Percentiles rank a stretch among this genome's conserved stretches.
phyloP scores from a whole-genome alignment of 331 rosid genomes.

The Cydonia oblonga region DNA sequence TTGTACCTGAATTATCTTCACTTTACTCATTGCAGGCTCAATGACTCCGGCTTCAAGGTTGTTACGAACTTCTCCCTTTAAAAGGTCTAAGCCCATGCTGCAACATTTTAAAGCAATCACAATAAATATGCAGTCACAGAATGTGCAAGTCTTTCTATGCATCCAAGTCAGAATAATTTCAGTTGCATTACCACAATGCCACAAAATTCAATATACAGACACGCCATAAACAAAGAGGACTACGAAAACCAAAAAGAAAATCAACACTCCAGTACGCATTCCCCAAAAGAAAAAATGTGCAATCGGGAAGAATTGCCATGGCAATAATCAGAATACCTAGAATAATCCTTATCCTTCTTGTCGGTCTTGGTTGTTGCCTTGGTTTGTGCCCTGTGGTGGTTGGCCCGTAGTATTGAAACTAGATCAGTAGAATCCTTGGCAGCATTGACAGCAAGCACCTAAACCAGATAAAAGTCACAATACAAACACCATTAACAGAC shows the following conservation, averaged over 20 bases:
- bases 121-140: not conserved
- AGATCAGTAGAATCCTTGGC: conserved; percentile 96
- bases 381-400: conserved; percentile 40
- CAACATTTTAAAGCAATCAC: conserved; percentile 1
- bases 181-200: not conserved
- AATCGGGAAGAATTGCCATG: not conserved
- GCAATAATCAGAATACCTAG: conserved; percentile 43
- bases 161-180: not conserved
- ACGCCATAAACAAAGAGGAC: not conserved
- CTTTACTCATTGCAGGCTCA: conserved; percentile 99
- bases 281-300: not conserved
- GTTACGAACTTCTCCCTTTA: conserved; percentile 60
- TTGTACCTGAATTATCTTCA: conserved; percentile 83
- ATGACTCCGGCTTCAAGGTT: conserved; percentile 97
- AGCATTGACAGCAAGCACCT: conserved; percentile 97
- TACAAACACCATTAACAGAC: not conserved
- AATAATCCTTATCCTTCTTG: conserved; percentile 50
- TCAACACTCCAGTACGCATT: no score
- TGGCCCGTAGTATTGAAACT: conserved; percentile 83
- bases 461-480: conserved; percentile 16
- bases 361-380: conserved; percentile 36
- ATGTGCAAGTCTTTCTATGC: not conserved
- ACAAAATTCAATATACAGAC: not conserved
- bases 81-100: conserved; percentile 92
- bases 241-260: not conserved